These are phyloP conservation scores for Cercospora janseana DNA, from an alignment of 2,329 filamentous ascomycete genomes.

Conservation along the genomic window DNA sequence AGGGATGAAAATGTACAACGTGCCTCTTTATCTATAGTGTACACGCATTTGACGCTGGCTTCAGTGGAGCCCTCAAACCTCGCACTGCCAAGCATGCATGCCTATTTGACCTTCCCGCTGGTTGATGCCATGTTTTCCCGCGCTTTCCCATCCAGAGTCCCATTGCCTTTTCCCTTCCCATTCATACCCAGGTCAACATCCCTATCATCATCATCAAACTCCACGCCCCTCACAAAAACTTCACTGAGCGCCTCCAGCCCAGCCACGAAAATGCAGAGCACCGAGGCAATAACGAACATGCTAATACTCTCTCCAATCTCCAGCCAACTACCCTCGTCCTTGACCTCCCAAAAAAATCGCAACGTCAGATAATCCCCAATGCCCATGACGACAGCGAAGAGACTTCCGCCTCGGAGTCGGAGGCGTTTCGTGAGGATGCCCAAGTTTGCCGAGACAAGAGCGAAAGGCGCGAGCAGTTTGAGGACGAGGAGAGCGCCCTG, in stretches of 20 bases:
- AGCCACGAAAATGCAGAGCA: constrained; percentile 87
- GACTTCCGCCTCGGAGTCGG: constrained; percentile 77
- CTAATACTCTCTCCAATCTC: constrained; percentile 97
- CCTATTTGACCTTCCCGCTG: no score
- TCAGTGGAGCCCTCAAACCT: no score
- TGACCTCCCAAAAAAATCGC: constrained; percentile 97
- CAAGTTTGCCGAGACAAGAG: constrained; percentile 86
- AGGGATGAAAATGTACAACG: no score
- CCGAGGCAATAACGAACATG: constrained; percentile 89
- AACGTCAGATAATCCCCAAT: constrained; percentile 88
- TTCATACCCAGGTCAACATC: constrained; percentile 6
- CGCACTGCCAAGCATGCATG: no score
- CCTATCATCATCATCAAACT: constrained; percentile 51
- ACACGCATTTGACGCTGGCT: no score
- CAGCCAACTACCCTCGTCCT: constrained; percentile 93
- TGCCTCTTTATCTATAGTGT: no score
- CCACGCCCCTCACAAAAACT: constrained; percentile 75
- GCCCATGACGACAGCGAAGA: constrained; percentile 94
- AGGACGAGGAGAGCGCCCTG: constrained; percentile 83
- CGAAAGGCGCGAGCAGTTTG: constrained; percentile 92
- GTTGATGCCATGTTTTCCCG: not conserved
- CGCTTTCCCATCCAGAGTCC: constrained; percentile 10
- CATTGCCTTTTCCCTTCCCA: constrained; percentile 8
- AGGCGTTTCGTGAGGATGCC: constrained; percentile 84
- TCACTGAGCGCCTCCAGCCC: constrained; percentile 82